Percentiles rank a stretch among this genome's conserved stretches.
These are phyloP conservation scores for Pyrenochaeta sp. DNA, from an alignment of 2,329 filamentous ascomycete species.

Conservation along the genomic window DNA sequence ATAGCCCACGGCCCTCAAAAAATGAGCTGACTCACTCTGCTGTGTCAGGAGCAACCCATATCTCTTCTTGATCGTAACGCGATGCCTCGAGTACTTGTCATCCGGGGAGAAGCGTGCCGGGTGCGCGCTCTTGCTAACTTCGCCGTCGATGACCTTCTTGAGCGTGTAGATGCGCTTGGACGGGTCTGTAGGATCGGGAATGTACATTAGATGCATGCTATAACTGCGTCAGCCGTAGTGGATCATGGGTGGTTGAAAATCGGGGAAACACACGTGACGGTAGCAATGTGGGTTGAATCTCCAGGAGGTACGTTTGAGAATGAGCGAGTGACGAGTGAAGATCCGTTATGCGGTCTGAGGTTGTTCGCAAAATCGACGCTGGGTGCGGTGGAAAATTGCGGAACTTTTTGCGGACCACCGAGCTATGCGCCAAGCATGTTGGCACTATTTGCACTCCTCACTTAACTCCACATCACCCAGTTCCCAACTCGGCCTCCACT, in stretches of 20 bases:
- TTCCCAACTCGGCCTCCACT: background rate
- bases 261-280: conserved; percentile 5
- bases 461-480: conserved; percentile 26
- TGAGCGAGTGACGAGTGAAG: conserved; percentile 1
- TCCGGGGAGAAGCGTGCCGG: conserved; percentile 96
- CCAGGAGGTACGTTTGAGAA: background rate
- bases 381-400: conserved; percentile 12
- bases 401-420: conserved; percentile 36
- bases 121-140: conserved; percentile 95
- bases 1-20: background rate
- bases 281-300: background rate
- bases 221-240: background rate
- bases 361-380: conserved; percentile 8
- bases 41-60: conserved; percentile 89
- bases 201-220: conserved; percentile 84
- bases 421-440: conserved; percentile 16
- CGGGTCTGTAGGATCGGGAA: conserved; percentile 74
- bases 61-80: conserved; percentile 92
- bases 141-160: conserved; percentile 82
- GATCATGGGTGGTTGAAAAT: background rate
- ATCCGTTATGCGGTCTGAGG: conserved; percentile 2
- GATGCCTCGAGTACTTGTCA: conserved; percentile 96
- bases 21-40: conserved; percentile 61
- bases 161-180: conserved; percentile 90
- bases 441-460: conserved; percentile 17